These are phyloP conservation scores for Aspergillus sp. DNA, from an alignment of 2,329 filamentous ascomycete genomes.

Conservation along the genomic window DNA sequence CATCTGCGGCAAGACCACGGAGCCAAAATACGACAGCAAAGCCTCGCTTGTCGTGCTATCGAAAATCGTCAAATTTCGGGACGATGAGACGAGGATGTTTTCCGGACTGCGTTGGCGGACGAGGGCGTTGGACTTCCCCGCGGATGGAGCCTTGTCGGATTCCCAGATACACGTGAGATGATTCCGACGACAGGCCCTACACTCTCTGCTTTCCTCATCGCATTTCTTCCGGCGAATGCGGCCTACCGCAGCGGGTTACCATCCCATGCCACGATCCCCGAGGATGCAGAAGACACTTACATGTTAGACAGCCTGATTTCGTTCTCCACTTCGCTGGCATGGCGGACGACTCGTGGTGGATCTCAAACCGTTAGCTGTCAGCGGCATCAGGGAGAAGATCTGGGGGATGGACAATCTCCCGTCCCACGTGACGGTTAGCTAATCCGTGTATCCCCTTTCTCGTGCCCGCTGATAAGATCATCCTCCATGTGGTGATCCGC, in stretches of 20 bases:
- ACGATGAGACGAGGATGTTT: neutral
- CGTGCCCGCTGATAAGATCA: neutral
- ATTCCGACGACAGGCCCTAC: conserved; percentile 7
- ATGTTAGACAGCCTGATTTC: conserved; percentile 5
- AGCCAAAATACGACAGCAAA: neutral
- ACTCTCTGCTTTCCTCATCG: neutral
- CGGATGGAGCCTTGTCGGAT: neutral
- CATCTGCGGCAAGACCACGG: neutral
- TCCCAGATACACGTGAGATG: conserved; percentile 4
- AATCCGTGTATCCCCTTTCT: neutral
- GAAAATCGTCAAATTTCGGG: neutral
- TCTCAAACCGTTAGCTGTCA: neutral
- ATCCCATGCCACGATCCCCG: neutral
- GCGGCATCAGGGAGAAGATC: neutral
- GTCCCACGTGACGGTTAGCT: neutral
- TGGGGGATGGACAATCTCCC: neutral
- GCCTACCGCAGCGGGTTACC: neutral
- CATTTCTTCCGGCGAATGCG: conserved; percentile 5
- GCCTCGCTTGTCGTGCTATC: neutral
- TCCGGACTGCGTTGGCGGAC: neutral
- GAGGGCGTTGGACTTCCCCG: neutral
- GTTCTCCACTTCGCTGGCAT: conserved; percentile 7
- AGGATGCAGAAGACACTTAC: neutral
- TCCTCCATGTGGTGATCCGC: neutral
- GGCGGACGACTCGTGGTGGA: neutral